These are phyloP conservation scores for Trypanosomatidae sp. DNA, from an alignment of 208 protist genomes.

Conservation along the genomic window DNA sequence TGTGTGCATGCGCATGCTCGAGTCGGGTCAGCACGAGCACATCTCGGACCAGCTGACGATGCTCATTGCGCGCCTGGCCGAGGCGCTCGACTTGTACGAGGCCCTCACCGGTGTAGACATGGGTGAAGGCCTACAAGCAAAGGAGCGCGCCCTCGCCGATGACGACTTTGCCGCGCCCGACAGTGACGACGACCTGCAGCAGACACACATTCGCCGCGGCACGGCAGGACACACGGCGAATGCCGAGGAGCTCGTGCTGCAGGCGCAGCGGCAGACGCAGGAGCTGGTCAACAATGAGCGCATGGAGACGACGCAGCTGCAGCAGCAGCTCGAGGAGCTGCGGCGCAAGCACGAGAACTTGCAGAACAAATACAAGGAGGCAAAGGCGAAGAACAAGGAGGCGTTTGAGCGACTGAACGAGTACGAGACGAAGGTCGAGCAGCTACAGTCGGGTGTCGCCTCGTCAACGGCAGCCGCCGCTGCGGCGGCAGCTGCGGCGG, in stretches of 20 bases:
- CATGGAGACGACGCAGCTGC: constrained; percentile 33
- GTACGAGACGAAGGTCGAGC: constrained; percentile 50
- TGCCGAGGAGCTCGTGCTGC: constrained; percentile 25
- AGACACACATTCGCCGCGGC: constrained; percentile 26
- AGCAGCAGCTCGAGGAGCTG: constrained; percentile 60
- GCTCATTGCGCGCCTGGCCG: constrained; percentile 75
- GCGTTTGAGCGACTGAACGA: constrained; percentile 40
- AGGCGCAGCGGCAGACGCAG: constrained; percentile 68
- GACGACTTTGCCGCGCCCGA: constrained; percentile 25
- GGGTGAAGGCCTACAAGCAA: constrained; percentile 54
- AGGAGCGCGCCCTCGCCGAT: constrained; percentile 32
- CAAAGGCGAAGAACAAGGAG: constrained; percentile 82
- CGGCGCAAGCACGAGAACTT: constrained; percentile 73
- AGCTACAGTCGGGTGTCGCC: constrained; percentile 25
- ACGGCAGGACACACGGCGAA: constrained; percentile 9
- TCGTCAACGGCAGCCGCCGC: background rate
- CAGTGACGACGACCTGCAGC: constrained; percentile 73
- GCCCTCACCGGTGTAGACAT: constrained; percentile 77
- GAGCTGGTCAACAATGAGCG: constrained; percentile 61
- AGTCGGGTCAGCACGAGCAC: constrained; percentile 48
- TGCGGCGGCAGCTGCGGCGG: constrained; percentile 1
- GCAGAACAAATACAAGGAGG: constrained; percentile 88
- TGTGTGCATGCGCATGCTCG: constrained; percentile 67
- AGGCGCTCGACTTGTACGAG: constrained; percentile 69
- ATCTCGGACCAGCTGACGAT: constrained; percentile 64